Base-by-base conservation (phyloP, 2,329 filamentous ascomycete genomes). In the Xylariales sp. region DNA sequence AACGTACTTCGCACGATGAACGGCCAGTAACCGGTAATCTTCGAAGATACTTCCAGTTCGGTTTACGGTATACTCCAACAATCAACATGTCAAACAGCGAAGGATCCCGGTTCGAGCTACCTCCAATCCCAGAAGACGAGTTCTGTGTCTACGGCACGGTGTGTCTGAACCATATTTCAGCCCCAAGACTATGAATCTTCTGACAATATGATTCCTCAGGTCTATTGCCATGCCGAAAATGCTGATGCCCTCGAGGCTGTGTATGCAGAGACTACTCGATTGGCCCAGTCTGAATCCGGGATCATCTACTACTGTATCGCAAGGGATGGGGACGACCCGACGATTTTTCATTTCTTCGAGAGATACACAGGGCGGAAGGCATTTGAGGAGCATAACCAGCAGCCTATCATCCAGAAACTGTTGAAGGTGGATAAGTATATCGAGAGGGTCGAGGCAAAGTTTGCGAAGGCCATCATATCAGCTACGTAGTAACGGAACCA, bases 331-430 rank as follows among this genome's bases (percentile, higher is more conserved):
- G 53, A 55, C 29, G 53, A 62, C 34, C 47, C 48, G 5, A 52
- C 37, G 20, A 41, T 60, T n/a, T 63, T 62, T 38, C 54, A 62
- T 33, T 60, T 61, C 46, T 62, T 60, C 40, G 58, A 62, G 47
- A 50, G 52, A 28, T 62, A 60, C 27, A 54, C 46, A 19, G 51
- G 49, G 7, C 47, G 44, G 27, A 36, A 47, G 21, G 58, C 55
- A 5, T 62, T 62, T 36, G 52, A 59, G 2, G 49, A 46, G 24
- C 59, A 63, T 38, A 60, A 55, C 37, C 27, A 43, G 4, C 51
- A 55, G 43, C 54, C 56, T 1, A 50, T 59, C 24, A 53, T 56
- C 25, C 45, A 52, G 43, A 57, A 59, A 37, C 32, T 61, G 14
- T 28, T 61, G 25, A 42, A 44, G 5, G 49, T 45, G 20, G 49